Evolutionary conservation across 2,329 filamentous ascomycete genomes (phyloP), one percentile per base, ranked within the genome.

Genomic region (Aspergillus ibericus): DNA sequence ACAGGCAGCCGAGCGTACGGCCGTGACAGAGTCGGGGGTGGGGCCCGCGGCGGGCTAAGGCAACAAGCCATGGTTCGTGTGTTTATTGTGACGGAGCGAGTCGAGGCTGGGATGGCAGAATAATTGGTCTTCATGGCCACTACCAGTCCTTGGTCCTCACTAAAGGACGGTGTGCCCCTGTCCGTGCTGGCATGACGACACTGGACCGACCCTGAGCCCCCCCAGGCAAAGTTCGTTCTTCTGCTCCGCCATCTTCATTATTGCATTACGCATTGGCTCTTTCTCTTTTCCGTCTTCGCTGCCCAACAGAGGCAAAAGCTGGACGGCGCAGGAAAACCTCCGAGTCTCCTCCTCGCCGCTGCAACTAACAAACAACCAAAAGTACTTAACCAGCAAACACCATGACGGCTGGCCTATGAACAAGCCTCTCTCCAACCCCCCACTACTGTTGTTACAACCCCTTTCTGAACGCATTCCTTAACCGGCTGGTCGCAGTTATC

Each of bases 361-460:
- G 22, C 16, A 29, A 22, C 20, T 22, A 48, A 25, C 22, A 25
- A 25, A 25, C 22, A 25, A 25, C 12, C 16, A 48, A 25, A 25
- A 3, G 5, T 16, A 16, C 35, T 36, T 38, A 15, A 46, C 36
- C 50, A 54, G 36, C 51, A 53, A 52, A 55, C 51, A 58, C 48
- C 59, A 64, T 59, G 47, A 57, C 58, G 55, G 54, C 53, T 59
- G 48, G 56, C 56, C 50, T 59, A 59, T 65, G 63, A 66, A 61
- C 63, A 40, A 50, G 60, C 62, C 62, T 38, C 52, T 52, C 16
- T 42, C 61, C 47, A 22, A 25, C 48, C 35, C 25, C 16, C 44
- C 27, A 48, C 51, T 35, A 47, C 36, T 57, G 58, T 20, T 53
- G 50, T 53, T 29, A 18, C 49, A 40, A 62, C 60, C 60, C 57